phyloP scores from a whole-genome alignment of 768 basidiomycete genomes.

The Tephrocybe rancida region DNA sequence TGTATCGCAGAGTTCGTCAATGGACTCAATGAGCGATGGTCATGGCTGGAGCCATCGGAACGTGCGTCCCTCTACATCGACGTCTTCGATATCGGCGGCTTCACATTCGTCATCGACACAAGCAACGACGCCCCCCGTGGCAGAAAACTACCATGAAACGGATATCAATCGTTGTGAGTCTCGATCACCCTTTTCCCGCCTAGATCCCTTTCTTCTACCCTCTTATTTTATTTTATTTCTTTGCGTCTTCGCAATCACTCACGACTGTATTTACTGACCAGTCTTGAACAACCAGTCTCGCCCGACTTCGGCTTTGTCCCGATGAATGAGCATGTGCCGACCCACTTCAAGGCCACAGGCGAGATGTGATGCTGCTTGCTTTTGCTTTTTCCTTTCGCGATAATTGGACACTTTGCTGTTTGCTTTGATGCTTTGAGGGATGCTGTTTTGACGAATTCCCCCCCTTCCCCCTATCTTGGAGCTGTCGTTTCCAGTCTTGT shows the following conservation, averaged over 20 bases:
- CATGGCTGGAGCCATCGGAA: conserved; percentile 52
- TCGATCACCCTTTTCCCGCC: not conserved
- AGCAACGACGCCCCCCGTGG: conserved; percentile 79
- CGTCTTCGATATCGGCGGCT: conserved; percentile 76
- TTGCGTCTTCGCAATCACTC: conserved; percentile 30
- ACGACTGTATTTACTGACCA: conserved; percentile 47
- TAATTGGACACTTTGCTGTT: conserved; percentile 19
- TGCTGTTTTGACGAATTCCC: not conserved
- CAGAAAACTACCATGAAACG: conserved; percentile 68
- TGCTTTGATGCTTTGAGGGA: conserved; percentile 13
- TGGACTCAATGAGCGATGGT: conserved; percentile 48
- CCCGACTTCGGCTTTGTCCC: conserved; percentile 85
- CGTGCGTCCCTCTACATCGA: conserved; percentile 74
- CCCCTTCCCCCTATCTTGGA: conserved; percentile 1
- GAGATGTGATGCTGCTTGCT: conserved; percentile 42
- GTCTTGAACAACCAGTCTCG: conserved; percentile 60
- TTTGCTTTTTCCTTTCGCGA: conserved; percentile 10
- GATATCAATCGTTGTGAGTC: conserved; percentile 86
- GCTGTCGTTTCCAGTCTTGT: conserved; percentile 9
- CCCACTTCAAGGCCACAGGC: conserved; percentile 59
- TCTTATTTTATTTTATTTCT: conserved; percentile 11
- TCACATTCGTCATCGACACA: conserved; percentile 79
- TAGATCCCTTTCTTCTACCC: not conserved
- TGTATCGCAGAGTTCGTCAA: conserved; percentile 44
- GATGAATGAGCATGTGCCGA: conserved; percentile 77